Base-by-base conservation (phyloP, 495 filamentous ascomycete genomes). In the Aspergillus affinis region DNA sequence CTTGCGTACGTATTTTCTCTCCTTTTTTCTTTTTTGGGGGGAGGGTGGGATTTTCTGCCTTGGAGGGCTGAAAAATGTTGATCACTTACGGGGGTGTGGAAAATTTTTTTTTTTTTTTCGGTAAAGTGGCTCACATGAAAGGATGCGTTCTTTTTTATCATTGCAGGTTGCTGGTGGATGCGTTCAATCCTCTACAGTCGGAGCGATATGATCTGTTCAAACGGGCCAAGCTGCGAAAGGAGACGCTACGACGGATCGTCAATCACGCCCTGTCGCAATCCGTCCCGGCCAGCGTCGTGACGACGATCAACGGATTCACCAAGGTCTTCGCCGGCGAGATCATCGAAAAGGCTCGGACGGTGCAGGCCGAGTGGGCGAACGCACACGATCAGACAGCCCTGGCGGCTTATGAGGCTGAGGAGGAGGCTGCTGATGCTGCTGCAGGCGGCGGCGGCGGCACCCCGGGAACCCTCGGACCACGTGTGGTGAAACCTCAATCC, bases 211-310 rank as follows among this genome's bases (percentile, higher is more conserved):
- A 89, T 62, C 77, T 84, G 23, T 93, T 84, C 75, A 85, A 90
- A 55, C 84, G 86, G 6, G 81, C 83, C 12, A 91, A 89, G 61
- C 75, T 96, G 48, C 76, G 81, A 30, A 86, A 86, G 55, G 82
- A 84, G 58, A 82, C 82, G 1, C 78, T 86, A 10, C 81, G 84
- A 18, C 69, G 90, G 77, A 87, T 92, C 62, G 85, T 91, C 69
- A 97, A 96, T 65, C 90, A 92, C 63, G 92, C 91, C 46, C 86
- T 95, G 13, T 92, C 89, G 1, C 92, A 96, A 72, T 94, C 90
- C 19, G 91, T 93, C 4, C 88, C 91, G 4, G 81, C 84, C 15
- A 87, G 83, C 52, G 88, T 96, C 27, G 86, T 93, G 45, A 87
- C 87, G 20, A 90, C 88, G 23, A 87, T 96, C 65, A 89, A 88